phyloP scores from a whole-genome alignment of 2,329 filamentous ascomycete genomes.

The Aphanocladium album region DNA sequence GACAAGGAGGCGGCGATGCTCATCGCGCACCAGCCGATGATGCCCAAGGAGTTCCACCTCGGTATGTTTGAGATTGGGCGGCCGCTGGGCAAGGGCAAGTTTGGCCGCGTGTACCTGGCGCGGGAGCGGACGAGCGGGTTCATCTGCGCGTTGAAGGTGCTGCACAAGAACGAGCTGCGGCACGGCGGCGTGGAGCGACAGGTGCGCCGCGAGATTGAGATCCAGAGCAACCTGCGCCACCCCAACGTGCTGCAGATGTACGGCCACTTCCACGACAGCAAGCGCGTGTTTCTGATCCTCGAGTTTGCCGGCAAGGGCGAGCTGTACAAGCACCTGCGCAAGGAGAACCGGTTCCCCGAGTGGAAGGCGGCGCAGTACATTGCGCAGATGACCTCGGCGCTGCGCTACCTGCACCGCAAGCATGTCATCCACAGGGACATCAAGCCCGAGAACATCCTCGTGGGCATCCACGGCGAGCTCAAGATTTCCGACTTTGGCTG shows the following conservation, averaged over 20 bases:
- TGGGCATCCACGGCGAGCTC: constrained; percentile 95
- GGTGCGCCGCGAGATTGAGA: constrained; percentile 82
- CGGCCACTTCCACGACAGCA: constrained; percentile 84
- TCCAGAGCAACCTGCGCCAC: constrained; percentile 80
- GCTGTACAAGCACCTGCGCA: constrained; percentile 79
- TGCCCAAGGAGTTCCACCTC: constrained; percentile 69
- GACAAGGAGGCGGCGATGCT: constrained; percentile 39
- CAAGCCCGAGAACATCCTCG: constrained; percentile 95
- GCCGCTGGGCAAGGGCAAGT: constrained; percentile 81
- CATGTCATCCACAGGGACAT: constrained; percentile 97
- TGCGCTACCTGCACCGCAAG: constrained; percentile 91
- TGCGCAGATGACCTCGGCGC: constrained; percentile 83
- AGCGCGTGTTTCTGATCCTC: constrained; percentile 80
- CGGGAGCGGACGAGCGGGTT: constrained; percentile 74
- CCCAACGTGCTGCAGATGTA: constrained; percentile 81
- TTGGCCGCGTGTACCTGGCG: constrained; percentile 79
- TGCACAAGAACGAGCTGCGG: constrained; percentile 79
- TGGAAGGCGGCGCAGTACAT: constrained; percentile 84
- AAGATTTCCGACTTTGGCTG: constrained; percentile 98
- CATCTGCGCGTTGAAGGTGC: constrained; percentile 80
- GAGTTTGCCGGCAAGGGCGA: constrained; percentile 84
- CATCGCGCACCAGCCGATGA: constrained; percentile 51
- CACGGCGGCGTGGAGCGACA: constrained; percentile 78
- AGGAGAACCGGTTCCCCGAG: constrained; percentile 75
- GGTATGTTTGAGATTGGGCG: constrained; percentile 94